Base-by-base conservation (phyloP, 352 stramenopile genomes). In the Pythium myriotylum region DNA sequence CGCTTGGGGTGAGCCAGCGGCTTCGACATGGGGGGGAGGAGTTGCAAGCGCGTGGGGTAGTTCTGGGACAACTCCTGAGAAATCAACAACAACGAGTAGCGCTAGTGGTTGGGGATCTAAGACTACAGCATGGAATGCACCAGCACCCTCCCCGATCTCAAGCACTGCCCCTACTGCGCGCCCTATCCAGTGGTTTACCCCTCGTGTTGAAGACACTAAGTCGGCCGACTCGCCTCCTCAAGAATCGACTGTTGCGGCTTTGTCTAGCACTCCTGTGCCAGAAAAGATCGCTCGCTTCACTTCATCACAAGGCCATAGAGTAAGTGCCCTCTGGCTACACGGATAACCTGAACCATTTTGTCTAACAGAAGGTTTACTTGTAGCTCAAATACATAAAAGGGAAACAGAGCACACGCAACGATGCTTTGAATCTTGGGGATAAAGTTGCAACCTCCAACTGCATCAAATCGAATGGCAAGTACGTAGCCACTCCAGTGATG, bases 341-440 rank as follows among this genome's bases (percentile, higher is more conserved):
- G n/a, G n/a, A n/a, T n/a, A n/a, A n/a, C n/a, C n/a, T n/a, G n/a
- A 35, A 35, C 23, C 45, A 20, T 37, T 19, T 45, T 19, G 19
- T 27, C 49, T 7, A 27, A 5, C 49, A 84, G n/a, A n/a, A n/a
- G n/a, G n/a, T n/a, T n/a, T n/a, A n/a, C n/a, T n/a, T n/a, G n/a
- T n/a, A n/a, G 64, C 65, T 94, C 40, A 91, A 92, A 56, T 94
- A 91, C 59, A 66, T 94, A 20, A 84, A 88, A 35, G 85, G 83
- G 14, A 81, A 77, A 54, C 67, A 84, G 59, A 61, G 73, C 16
- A 62, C 73, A 13, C 85, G 85, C n/a, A 85, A 79, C 51, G 72
- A 86, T 19, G 49, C 79, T 24, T 83, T 88, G 48, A 45, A 77
- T 54, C 70, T 91, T 65, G 72, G 70, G 32, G 77, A 90, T 67